Conservation (phyloP, 164 flowering plant genomes). For the Stephania cephalantha region DNA sequence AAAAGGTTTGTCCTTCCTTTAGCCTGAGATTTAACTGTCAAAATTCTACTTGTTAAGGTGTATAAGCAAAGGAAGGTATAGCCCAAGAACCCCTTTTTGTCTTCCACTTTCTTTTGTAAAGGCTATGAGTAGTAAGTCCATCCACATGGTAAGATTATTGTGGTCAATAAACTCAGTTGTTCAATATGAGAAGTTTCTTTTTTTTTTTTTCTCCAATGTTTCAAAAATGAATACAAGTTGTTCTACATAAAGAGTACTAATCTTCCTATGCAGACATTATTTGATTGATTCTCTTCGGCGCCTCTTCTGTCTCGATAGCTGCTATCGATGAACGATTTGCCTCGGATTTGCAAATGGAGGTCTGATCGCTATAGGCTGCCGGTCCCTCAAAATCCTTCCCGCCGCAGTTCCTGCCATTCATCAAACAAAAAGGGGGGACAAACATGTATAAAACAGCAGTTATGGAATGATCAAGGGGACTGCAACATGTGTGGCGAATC, state of each 20-base stretch:
- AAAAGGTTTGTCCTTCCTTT: background rate
- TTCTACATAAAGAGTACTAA: background rate
- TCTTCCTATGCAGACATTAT: background rate
- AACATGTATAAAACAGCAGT: background rate
- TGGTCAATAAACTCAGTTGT: background rate
- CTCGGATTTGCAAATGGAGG: background rate
- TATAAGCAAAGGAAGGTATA: background rate
- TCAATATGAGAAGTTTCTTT: background rate
- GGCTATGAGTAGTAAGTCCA: background rate
- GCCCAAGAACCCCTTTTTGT: background rate
- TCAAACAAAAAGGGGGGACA: background rate
- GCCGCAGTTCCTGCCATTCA: background rate
- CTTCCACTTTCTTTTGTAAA: background rate
- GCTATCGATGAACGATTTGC: background rate
- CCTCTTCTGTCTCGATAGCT: background rate
- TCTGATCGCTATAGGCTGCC: background rate
- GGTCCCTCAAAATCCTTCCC: background rate
- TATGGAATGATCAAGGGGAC: background rate
- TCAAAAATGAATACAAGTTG: background rate
- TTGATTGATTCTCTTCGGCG: background rate
- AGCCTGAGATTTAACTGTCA: background rate
- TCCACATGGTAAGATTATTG: background rate
- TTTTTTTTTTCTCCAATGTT: background rate
- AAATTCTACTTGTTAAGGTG: background rate
- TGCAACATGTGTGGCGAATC: background rate